Evolutionary conservation across 768 basidiomycete species (phyloP).

Genomic region (Auriscalpium vulgare): DNA sequence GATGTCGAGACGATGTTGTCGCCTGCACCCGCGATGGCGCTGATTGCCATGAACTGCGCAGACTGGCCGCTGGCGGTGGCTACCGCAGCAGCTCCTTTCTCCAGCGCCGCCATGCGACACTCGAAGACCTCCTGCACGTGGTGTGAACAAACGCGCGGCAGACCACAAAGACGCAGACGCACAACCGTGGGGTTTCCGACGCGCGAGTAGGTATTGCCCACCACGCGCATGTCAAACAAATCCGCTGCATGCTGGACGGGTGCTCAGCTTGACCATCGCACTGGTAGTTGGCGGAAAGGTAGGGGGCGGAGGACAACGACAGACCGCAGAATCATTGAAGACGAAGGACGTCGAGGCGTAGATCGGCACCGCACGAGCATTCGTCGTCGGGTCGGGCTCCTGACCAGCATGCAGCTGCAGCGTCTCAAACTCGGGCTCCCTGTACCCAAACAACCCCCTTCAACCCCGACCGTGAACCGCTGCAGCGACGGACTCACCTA

Average conservation of each 20-base stretch:
- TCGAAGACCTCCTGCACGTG: conserved; percentile 85
- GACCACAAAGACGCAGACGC: too few species aligned
- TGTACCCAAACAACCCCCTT: conserved; percentile 4
- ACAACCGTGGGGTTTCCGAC: conserved; percentile 64
- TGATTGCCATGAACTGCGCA: conserved; percentile 54
- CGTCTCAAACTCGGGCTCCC: conserved; percentile 67
- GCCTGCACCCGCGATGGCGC: conserved; percentile 46
- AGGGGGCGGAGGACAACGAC: conserved; percentile 11
- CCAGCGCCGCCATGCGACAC: conserved; percentile 70
- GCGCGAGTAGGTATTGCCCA: conserved; percentile 59
- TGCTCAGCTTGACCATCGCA: neutral
- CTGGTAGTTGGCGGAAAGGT: too few species aligned
- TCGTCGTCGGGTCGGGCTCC: conserved; percentile 50
- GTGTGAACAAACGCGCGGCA: too few species aligned
- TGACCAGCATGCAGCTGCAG: conserved; percentile 77
- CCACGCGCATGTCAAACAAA: conserved; percentile 54
- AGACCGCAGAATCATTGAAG: conserved; percentile 62
- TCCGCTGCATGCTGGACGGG: conserved; percentile 55
- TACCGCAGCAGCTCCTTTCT: conserved; percentile 70
- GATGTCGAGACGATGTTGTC: conserved; percentile 75
- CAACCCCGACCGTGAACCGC: too few species aligned
- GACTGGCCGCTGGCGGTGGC: conserved; percentile 69
- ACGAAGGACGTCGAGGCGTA: conserved; percentile 67
- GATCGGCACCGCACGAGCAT: conserved; percentile 73
- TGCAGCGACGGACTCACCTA: too few species aligned